phyloP scores from a whole-genome alignment of 1,139 yeast genomes.

The Blastobotrys proliferans region DNA sequence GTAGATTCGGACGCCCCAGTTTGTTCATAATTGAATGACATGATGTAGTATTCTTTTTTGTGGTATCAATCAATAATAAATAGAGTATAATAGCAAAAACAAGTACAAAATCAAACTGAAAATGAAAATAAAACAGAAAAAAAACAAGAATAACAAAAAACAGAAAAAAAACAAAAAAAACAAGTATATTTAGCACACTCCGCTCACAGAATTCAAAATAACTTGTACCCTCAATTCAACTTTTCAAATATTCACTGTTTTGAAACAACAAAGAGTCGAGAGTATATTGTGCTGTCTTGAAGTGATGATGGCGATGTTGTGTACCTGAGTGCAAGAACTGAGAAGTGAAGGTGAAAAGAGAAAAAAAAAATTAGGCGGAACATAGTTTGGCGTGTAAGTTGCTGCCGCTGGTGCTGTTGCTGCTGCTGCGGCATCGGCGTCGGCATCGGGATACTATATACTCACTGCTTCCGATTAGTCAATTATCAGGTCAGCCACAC shows the following conservation, averaged over 20 bases:
- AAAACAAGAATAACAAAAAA: slow-evolving; percentile 1
- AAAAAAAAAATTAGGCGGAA: slow-evolving; percentile 1
- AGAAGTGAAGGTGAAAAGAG: neutral
- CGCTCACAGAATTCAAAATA: too few relatives aligned
- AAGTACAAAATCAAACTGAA: neutral
- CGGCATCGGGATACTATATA: too few relatives aligned
- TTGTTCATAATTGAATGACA: slow-evolving; percentile 9
- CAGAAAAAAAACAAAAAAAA: neutral
- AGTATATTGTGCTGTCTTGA: too few relatives aligned
- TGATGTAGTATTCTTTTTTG: neutral
- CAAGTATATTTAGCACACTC: neutral
- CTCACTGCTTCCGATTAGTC: too few relatives aligned
- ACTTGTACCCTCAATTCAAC: too few relatives aligned
- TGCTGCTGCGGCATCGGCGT: too few relatives aligned
- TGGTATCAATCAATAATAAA: neutral
- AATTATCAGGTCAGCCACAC: too few relatives aligned
- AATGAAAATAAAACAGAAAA: neutral
- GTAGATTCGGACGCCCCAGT: neutral
- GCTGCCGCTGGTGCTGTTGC: too few relatives aligned
- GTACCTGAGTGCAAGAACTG: neutral
- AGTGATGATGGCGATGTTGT: too few relatives aligned
- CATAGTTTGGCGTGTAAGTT: too few relatives aligned
- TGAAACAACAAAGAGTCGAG: neutral
- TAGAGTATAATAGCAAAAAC: neutral
- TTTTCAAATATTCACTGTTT: too few relatives aligned